A percentile compares a stretch with the other conserved stretches of the same genome.
Conservation (phyloP, 1,284 basidiomycete species). For the Ceratobasidium sp. region DNA sequence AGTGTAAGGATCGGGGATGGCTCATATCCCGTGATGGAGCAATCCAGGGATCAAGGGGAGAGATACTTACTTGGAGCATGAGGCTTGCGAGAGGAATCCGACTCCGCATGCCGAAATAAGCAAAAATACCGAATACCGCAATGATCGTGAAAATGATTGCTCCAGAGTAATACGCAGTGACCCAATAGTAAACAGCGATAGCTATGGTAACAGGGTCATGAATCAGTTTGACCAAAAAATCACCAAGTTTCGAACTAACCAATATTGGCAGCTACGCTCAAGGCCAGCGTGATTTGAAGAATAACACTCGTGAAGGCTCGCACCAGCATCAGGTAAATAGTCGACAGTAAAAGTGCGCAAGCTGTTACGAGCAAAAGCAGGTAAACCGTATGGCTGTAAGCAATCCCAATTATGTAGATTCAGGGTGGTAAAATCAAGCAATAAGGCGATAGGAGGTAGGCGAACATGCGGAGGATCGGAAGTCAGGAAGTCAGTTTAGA, state of each 20-base stretch:
- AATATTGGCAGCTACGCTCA: slow-evolving; percentile 78
- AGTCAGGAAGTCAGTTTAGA: neutral
- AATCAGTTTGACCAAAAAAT: slow-evolving; percentile 51
- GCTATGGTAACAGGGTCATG: slow-evolving; percentile 54
- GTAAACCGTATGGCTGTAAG: slow-evolving; percentile 64
- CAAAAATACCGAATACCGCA: slow-evolving; percentile 68
- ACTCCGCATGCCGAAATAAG: slow-evolving; percentile 74
- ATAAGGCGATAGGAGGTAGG: neutral
- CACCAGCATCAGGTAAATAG: slow-evolving; percentile 65
- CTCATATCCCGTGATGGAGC: neutral
- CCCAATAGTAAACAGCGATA: slow-evolving; percentile 74
- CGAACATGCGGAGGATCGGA: neutral
- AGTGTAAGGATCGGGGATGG: neutral
- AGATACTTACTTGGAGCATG: slow-evolving; percentile 66
- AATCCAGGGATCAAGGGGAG: neutral
- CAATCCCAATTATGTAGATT: slow-evolving; percentile 48
- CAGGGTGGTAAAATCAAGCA: slow-evolving; percentile 49
- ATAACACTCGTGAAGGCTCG: slow-evolving; percentile 81
- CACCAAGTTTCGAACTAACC: slow-evolving; percentile 54
- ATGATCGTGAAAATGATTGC: slow-evolving; percentile 83
- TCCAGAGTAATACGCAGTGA: slow-evolving; percentile 77
- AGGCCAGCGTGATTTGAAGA: slow-evolving; percentile 81
- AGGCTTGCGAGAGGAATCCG: slow-evolving; percentile 83
- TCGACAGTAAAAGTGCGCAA: slow-evolving; percentile 65
- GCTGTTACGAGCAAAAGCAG: slow-evolving; percentile 75